phyloP scores from a whole-genome alignment of 768 basidiomycete genomes.

The Lactarius akahatsu region DNA sequence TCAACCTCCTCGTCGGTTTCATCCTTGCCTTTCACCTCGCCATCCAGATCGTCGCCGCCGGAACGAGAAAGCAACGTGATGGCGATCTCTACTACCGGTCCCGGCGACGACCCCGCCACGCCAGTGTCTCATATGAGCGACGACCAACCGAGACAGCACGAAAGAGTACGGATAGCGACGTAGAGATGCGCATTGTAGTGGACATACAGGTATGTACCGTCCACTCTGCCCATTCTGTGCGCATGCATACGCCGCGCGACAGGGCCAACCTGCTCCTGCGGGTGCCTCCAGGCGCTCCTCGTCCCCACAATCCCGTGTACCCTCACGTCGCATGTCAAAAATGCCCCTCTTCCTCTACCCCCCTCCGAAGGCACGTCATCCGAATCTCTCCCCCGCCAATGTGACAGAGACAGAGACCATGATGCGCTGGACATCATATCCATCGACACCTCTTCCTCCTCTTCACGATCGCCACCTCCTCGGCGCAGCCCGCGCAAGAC shows the following conservation, averaged over 20 bases:
- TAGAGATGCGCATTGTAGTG: not conserved
- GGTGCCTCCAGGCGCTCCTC: not conserved
- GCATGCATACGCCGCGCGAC: slow-evolving; percentile 10
- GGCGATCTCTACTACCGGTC: not conserved
- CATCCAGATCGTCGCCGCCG: not conserved
- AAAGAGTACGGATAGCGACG: not conserved
- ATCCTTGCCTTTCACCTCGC: slow-evolving; percentile 14
- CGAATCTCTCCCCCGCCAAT: too few species aligned
- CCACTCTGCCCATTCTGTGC: not conserved
- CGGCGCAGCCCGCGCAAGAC: not conserved
- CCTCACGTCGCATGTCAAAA: not conserved
- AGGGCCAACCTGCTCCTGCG: not conserved
- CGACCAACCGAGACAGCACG: not conserved
- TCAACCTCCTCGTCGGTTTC: not conserved
- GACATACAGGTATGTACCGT: slow-evolving; percentile 3
- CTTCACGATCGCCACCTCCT: not conserved
- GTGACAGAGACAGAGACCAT: not conserved
- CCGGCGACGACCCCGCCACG: too few species aligned
- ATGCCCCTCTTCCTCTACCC: too few species aligned
- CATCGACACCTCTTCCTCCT: not conserved
- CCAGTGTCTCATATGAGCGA: not conserved
- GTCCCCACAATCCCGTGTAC: not conserved
- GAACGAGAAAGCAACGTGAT: too few species aligned
- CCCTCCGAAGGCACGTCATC: too few species aligned
- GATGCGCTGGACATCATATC: slow-evolving; percentile 5